phyloP scores from a whole-genome alignment of 2,329 filamentous ascomycete genomes.

The Ceratocystis destructans region DNA sequence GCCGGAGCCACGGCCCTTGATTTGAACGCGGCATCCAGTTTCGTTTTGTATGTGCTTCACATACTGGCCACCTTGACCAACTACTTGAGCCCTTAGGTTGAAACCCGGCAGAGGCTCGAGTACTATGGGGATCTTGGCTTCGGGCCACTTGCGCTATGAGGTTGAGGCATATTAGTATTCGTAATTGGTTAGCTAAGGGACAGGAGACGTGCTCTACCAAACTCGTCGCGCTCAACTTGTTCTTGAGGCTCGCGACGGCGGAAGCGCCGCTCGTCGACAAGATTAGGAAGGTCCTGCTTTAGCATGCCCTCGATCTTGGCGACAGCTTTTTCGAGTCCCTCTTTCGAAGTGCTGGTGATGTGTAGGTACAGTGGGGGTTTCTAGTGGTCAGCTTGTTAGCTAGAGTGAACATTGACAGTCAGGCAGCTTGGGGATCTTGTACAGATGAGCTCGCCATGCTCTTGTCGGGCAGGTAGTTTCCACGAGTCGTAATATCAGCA shows the following conservation, averaged over 20 bases:
- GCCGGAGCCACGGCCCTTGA: conserved; percentile 90
- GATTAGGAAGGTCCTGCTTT: conserved; percentile 85
- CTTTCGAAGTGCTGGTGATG: conserved; percentile 81
- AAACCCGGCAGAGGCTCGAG: conserved; percentile 88
- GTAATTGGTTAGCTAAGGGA: not conserved
- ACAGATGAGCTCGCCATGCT: conserved; percentile 90
- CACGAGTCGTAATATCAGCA: conserved; percentile 97
- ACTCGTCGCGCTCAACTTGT: conserved; percentile 76
- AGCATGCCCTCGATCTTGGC: conserved; percentile 86
- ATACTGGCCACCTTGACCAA: conserved; percentile 85
- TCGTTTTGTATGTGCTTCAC: conserved; percentile 97
- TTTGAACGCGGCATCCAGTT: conserved; percentile 90
- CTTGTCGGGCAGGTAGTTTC: conserved; percentile 94
- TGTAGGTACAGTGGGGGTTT: conserved; percentile 90
- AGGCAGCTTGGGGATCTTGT: conserved; percentile 30
- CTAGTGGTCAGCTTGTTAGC: conserved; percentile 33
- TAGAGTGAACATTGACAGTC: not conserved
- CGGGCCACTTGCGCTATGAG: conserved; percentile 87
- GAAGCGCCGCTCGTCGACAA: conserved; percentile 90
- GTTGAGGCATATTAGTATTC: conserved; percentile 18
- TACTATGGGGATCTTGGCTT: conserved; percentile 82
- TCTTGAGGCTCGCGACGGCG: conserved; percentile 66
- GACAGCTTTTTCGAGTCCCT: conserved; percentile 80
- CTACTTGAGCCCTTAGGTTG: conserved; percentile 89
- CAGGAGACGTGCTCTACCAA: conserved; percentile 53